phyloP scores from a whole-genome alignment of 805 yeast genomes.

The Lachancea fermentati region DNA sequence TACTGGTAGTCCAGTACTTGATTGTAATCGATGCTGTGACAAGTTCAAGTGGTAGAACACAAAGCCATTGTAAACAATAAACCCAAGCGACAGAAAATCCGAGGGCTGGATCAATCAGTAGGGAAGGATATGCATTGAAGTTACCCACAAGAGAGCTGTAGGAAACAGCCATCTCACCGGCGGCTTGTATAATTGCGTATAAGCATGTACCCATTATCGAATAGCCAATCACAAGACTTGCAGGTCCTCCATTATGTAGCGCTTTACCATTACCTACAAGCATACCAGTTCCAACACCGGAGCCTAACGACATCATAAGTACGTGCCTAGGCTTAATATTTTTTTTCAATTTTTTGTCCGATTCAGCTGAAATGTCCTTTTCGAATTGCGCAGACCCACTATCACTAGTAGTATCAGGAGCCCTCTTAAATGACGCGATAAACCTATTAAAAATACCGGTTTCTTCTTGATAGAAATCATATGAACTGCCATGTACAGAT shows the following conservation, averaged over 20 bases:
- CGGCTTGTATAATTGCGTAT: slow-evolving; percentile 53
- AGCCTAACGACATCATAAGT: slow-evolving; percentile 75
- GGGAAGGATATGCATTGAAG: slow-evolving; percentile 51
- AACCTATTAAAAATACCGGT: slow-evolving; percentile 2
- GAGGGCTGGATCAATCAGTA: slow-evolving; percentile 50
- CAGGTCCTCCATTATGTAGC: slow-evolving; percentile 42
- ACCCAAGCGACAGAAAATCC: slow-evolving; percentile 60
- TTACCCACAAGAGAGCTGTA: slow-evolving; percentile 57
- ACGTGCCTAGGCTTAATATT: slow-evolving; percentile 43
- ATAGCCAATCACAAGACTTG: slow-evolving; percentile 49
- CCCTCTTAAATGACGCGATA: slow-evolving; percentile 5
- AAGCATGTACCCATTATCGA: slow-evolving; percentile 52
- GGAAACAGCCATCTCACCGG: slow-evolving; percentile 62
- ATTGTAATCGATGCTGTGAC: slow-evolving; percentile 62
- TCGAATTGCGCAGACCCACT: slow-evolving; percentile 1
- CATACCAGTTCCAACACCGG: slow-evolving; percentile 78
- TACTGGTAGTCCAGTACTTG: slow-evolving; percentile 48
- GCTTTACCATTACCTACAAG: slow-evolving; percentile 53
- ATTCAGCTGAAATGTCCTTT: neutral
- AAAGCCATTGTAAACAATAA: slow-evolving; percentile 58
- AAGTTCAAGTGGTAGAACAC: slow-evolving; percentile 57
- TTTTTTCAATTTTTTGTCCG: slow-evolving; percentile 30
- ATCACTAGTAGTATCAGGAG: neutral
- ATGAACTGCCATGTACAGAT: slow-evolving; percentile 5
- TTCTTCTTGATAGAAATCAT: slow-evolving; percentile 2